Percentiles rank a stretch among this genome's conserved stretches.
phyloP scores from a whole-genome alignment of 1,284 basidiomycete species.

The Entoloma clypeatum region DNA sequence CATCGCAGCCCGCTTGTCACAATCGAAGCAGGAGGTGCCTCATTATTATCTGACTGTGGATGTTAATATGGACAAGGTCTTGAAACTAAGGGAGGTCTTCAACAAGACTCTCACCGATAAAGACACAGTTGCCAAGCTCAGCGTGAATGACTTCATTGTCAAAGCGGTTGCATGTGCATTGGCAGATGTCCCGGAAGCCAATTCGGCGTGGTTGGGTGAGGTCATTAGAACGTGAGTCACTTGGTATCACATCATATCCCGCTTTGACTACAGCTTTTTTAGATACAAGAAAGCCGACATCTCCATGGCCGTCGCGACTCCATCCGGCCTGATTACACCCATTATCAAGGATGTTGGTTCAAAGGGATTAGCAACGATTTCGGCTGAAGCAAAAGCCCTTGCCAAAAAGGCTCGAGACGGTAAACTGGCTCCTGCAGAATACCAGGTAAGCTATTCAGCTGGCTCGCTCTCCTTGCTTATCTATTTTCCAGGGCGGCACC shows the following conservation, averaged over 20 bases:
- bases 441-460: constrained; percentile 61
- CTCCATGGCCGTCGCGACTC: constrained; percentile 95
- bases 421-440: constrained; percentile 94
- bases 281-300: constrained; percentile 98
- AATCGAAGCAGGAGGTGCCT: constrained; percentile 93
- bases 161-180: constrained; percentile 93
- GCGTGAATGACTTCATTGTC: constrained; percentile 97
- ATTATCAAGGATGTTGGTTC: constrained; percentile 92
- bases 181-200: constrained; percentile 94
- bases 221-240: constrained; percentile 83
- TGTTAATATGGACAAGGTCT: constrained; percentile 95
- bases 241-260: constrained; percentile 1
- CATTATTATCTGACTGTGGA: constrained; percentile 98
- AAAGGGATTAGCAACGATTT: constrained; percentile 92
- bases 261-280: constrained; percentile 12
- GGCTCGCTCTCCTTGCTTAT: background rate
- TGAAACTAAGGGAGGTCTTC: constrained; percentile 94
- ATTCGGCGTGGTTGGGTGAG: constrained; percentile 97
- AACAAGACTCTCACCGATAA: constrained; percentile 86
- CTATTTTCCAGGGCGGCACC: constrained; percentile 73
- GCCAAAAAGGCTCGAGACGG: constrained; percentile 96
- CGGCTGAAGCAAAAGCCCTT: constrained; percentile 87
- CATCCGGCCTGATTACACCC: constrained; percentile 95
- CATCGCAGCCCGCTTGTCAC: constrained; percentile 87
- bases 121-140: constrained; percentile 86